phyloP scores from a whole-genome alignment of 1,139 yeast genomes.

The Debaryomycetaceae sp. region DNA sequence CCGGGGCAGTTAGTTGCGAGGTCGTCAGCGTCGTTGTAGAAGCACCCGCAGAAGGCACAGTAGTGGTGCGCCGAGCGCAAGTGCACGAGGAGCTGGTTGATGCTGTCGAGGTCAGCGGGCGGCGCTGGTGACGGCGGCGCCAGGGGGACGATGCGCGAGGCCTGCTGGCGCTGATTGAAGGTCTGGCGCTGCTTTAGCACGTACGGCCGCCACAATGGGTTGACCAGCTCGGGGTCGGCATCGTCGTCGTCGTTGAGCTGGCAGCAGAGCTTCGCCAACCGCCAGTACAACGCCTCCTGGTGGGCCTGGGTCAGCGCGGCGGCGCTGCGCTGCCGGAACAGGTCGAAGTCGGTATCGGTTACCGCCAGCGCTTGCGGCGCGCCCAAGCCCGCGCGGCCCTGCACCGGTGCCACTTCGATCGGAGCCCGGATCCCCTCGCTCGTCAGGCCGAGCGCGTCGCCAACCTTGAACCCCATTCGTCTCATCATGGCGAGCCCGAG shows the following conservation, averaged over 20 bases:
- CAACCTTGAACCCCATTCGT: slow-evolving; percentile 52
- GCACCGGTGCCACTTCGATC: slow-evolving; percentile 3
- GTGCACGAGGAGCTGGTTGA: slow-evolving; percentile 14
- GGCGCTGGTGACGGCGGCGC: too few species aligned
- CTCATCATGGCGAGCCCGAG: slow-evolving; percentile 51
- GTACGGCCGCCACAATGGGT: slow-evolving; percentile 22
- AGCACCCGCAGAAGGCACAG: slow-evolving; percentile 30
- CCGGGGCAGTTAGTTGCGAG: slow-evolving; percentile 23
- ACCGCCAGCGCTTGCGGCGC: too few species aligned
- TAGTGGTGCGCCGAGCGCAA: slow-evolving; percentile 19
- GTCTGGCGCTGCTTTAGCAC: slow-evolving; percentile 8
- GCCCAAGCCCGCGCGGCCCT: too few species aligned
- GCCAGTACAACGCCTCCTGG: slow-evolving; percentile 8
- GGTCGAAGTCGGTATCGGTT: too few species aligned
- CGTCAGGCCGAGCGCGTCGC: slow-evolving; percentile 36
- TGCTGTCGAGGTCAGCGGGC: neutral
- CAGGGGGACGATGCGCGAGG: too few species aligned
- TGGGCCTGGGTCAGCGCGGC: too few species aligned
- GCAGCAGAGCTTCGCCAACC: slow-evolving; percentile 21
- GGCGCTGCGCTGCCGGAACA: too few species aligned
- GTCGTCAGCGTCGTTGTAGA: slow-evolving; percentile 15
- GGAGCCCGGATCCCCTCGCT: neutral
- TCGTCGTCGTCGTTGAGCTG: slow-evolving; percentile 23
- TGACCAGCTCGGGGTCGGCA: slow-evolving; percentile 12
- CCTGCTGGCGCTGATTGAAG: neutral